Conservation (phyloP, 768 basidiomycete species). For the Leucocoprinus birnbaumii region DNA sequence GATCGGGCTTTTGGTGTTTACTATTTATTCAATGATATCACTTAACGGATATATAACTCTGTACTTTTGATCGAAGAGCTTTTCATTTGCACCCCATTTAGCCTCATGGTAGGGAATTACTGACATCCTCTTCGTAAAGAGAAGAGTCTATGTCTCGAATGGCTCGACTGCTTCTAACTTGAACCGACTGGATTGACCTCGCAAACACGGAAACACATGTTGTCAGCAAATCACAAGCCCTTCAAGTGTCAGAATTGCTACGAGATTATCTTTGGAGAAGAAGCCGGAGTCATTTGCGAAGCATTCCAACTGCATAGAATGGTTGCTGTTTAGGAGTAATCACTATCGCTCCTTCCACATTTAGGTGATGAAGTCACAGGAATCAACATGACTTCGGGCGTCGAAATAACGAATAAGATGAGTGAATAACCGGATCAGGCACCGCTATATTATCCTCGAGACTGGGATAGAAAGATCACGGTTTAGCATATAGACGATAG, state of each 20-base stretch:
- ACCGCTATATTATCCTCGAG: not conserved
- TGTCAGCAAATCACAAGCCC: not conserved
- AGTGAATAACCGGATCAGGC: constrained; percentile 2
- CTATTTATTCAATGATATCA: constrained; percentile 7
- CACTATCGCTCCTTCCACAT: not conserved
- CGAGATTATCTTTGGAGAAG: constrained; percentile 7
- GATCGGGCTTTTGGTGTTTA: constrained; percentile 6
- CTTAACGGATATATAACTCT: not conserved
- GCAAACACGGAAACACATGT: constrained; percentile 1
- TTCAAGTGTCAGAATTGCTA: not conserved
- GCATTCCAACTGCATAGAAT: not conserved
- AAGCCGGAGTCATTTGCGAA: not conserved
- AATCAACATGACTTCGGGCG: not conserved
- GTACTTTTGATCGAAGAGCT: not conserved
- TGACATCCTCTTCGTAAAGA: not conserved
- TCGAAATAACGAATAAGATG: not conserved
- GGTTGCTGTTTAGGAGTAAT: not conserved
- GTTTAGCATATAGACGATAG: not conserved
- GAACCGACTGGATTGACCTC: not conserved
- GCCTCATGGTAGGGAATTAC: constrained; percentile 5
- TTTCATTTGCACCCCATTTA: constrained; percentile 10
- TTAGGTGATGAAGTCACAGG: not conserved
- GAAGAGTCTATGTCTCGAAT: not conserved
- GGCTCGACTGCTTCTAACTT: not conserved
- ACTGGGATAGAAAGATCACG: too few species aligned